Percentiles rank a stretch among this genome's conserved stretches.
Conservation (phyloP, 331 rosid genomes). For the Quercus tomentella region DNA sequence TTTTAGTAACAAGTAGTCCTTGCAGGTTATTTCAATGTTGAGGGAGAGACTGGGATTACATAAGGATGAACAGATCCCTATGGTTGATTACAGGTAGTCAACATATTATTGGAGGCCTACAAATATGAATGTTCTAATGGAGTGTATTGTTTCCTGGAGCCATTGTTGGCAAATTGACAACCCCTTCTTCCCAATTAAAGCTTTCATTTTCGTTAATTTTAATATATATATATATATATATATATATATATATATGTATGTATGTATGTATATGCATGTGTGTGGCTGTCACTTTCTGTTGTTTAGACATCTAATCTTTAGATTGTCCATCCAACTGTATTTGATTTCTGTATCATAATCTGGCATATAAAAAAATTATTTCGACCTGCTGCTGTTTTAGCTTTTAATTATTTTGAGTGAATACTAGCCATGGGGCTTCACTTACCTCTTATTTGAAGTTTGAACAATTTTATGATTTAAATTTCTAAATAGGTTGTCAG, state of each 20-base stretch:
- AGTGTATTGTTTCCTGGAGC: not conserved
- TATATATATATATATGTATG: no score
- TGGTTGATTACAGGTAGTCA: constrained; percentile 80
- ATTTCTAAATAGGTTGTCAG: not conserved
- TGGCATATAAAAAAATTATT: not conserved
- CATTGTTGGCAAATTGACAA: not conserved
- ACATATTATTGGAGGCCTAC: constrained; percentile 9
- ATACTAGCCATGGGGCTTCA: not conserved
- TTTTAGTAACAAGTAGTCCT: constrained; percentile 16
- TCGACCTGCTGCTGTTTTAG: not conserved
- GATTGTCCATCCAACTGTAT: not conserved
- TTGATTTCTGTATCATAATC: not conserved
- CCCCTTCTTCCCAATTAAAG: not conserved
- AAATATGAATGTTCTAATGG: not conserved
- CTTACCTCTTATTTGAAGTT: not conserved
- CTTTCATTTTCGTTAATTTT: not conserved
- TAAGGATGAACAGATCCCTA: constrained; percentile 53
- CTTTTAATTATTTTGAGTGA: not conserved
- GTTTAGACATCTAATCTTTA: not conserved
- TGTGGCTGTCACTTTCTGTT: not conserved
- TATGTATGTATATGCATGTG: no score
- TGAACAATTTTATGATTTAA: not conserved
- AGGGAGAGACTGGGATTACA: constrained; percentile 76
- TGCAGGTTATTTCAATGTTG: constrained; percentile 76
- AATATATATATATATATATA: not conserved